phyloP scores from a whole-genome alignment of 1,284 basidiomycete species.

The Ganoderma sp. region DNA sequence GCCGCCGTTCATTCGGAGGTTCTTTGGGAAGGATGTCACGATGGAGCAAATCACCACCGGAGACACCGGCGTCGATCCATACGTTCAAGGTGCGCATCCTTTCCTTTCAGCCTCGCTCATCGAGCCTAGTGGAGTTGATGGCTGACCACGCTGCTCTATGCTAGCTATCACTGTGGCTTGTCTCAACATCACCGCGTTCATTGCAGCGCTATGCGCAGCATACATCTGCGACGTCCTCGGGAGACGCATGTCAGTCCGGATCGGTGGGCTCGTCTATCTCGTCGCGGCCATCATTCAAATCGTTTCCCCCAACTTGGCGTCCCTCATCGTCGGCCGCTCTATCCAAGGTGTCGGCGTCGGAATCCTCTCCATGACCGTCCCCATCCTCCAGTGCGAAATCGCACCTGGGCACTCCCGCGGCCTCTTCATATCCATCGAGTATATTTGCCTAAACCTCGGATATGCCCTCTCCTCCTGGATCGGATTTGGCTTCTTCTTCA shows the following conservation, averaged over 20 bases:
- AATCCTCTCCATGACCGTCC: slow-evolving; percentile 59
- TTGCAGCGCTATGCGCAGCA: slow-evolving; percentile 52
- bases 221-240: slow-evolving; percentile 57
- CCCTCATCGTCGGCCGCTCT: slow-evolving; percentile 52
- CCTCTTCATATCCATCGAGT: slow-evolving; percentile 58
- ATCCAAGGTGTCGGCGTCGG: slow-evolving; percentile 56
- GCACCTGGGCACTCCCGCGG: slow-evolving; percentile 58
- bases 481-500: slow-evolving; percentile 57
- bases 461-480: slow-evolving; percentile 59
- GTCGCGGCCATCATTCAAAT: slow-evolving; percentile 55
- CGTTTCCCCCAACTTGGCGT: slow-evolving; percentile 49
- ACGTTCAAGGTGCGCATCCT: slow-evolving; percentile 48
- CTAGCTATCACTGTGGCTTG: slow-evolving; percentile 58
- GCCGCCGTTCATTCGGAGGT: slow-evolving; percentile 54
- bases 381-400: slow-evolving; percentile 60
- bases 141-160: slow-evolving; percentile 5
- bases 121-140: not conserved
- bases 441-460: slow-evolving; percentile 56
- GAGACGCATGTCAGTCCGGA: slow-evolving; percentile 53
- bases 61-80: slow-evolving; percentile 52
- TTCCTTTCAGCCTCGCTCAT: not conserved
- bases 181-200: slow-evolving; percentile 56
- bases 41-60: slow-evolving; percentile 49
- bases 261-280: slow-evolving; percentile 55
- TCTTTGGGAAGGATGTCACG: slow-evolving; percentile 52